A percentile compares a stretch with the other conserved stretches of the same genome.
These are phyloP conservation scores for Mycena olivaceomarginata DNA, from an alignment of 768 basidiomycete species.

Conservation along the genomic window DNA sequence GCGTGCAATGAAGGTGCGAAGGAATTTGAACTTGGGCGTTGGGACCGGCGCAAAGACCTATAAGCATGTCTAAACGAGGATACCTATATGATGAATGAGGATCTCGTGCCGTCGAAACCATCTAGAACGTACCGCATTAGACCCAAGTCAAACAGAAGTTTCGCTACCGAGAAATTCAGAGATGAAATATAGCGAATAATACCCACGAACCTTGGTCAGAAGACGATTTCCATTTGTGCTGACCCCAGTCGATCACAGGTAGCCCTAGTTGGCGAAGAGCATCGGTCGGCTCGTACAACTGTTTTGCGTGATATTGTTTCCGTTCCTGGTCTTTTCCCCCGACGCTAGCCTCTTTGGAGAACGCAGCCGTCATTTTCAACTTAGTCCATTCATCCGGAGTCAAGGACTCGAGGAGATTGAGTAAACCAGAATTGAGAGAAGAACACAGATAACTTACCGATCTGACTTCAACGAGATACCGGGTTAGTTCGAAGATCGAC, in stretches of 20 bases:
- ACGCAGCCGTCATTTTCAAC: conserved; percentile 83
- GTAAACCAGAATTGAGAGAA: background rate
- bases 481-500: conserved; percentile 89
- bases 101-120: no score
- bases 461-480: conserved; percentile 91
- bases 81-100: conserved; percentile 46
- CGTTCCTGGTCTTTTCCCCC: conserved; percentile 55
- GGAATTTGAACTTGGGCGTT: conserved; percentile 59
- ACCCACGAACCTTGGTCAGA: conserved; percentile 88
- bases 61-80: conserved; percentile 80
- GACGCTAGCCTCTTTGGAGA: conserved; percentile 73
- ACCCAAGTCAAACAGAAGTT: conserved; percentile 85
- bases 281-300: conserved; percentile 91
- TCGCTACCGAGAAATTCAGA: conserved; percentile 70
- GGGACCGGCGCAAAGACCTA: conserved; percentile 80
- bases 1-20: background rate
- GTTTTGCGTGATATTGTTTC: conserved; percentile 75
- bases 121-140: conserved; percentile 63
- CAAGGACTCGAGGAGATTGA: conserved; percentile 48
- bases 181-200: conserved; percentile 5
- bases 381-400: conserved; percentile 68
- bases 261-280: conserved; percentile 83
- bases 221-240: conserved; percentile 85
- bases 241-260: conserved; percentile 93
- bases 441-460: conserved; percentile 51